Percentiles rank a stretch among this genome's conserved stretches.
Evolutionary conservation across 2,329 filamentous ascomycete genomes (phyloP).

Genomic region (Cyanodermella asteris): DNA sequence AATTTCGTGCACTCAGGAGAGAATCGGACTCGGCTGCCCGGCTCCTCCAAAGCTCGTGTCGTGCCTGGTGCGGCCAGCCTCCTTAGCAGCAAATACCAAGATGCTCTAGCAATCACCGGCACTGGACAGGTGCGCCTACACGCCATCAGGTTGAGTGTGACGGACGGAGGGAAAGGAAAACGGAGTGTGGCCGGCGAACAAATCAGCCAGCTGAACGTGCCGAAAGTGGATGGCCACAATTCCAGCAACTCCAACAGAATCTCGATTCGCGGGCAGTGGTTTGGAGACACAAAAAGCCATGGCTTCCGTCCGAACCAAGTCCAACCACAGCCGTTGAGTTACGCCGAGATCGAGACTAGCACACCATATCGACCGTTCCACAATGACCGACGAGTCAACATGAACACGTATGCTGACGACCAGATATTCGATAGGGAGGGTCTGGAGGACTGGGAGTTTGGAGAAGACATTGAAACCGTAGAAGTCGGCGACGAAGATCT

Average conservation of each 20-base stretch:
- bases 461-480: conserved; percentile 27
- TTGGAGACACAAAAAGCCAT: conserved; percentile 4
- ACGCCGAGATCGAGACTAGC: conserved; percentile 90
- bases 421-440: conserved; percentile 11
- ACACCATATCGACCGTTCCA: conserved; percentile 93
- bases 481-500: no score
- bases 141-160: conserved; percentile 23
- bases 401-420: conserved; percentile 40
- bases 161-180: conserved; percentile 28
- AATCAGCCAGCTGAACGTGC: conserved; percentile 12
- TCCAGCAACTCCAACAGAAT: conserved; percentile 10
- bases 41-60: conserved; percentile 16
- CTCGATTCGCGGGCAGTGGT: not conserved
- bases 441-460: conserved; percentile 29
- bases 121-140: conserved; percentile 23
- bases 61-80: conserved; percentile 23
- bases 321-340: conserved; percentile 33
- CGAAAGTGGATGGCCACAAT: conserved; percentile 9
- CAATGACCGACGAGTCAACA: conserved; percentile 62
- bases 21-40: conserved; percentile 24
- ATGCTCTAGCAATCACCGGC: conserved; percentile 23
- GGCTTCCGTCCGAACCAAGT: no score
- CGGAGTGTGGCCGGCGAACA: conserved; percentile 26
- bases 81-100: conserved; percentile 20
- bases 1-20: conserved; percentile 27